Conservation (phyloP, 495 filamentous ascomycete genomes). For the Elasticomyces elasticus region DNA sequence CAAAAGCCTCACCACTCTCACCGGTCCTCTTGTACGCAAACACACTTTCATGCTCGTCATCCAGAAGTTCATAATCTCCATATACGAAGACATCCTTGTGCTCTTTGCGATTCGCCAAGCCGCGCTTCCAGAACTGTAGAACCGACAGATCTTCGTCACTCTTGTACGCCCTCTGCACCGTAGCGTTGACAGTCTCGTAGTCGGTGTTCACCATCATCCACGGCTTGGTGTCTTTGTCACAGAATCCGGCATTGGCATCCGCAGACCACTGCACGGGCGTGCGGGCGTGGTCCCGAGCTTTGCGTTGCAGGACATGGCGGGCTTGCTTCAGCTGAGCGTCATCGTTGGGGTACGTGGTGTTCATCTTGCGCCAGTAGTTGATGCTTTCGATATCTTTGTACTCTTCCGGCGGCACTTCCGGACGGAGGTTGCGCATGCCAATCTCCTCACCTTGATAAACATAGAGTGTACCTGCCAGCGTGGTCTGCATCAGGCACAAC, state of each 20-base stretch:
- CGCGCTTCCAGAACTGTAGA: conserved; percentile 38
- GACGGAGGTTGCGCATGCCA: conserved; percentile 45
- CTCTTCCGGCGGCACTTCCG: conserved; percentile 35
- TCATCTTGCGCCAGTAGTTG: conserved; percentile 42
- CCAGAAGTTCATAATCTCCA: conserved; percentile 35
- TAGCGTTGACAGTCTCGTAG: conserved; percentile 29
- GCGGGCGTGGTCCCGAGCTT: conserved; percentile 33
- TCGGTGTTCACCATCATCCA: conserved; percentile 37
- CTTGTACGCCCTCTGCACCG: conserved; percentile 19
- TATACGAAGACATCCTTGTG: conserved; percentile 39
- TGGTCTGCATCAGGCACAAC: conserved; percentile 43
- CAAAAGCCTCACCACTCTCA: conserved; percentile 26
- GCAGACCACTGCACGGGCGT: conserved; percentile 33
- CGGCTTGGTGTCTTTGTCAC: conserved; percentile 20
- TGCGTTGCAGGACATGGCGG: conserved; percentile 24
- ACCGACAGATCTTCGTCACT: conserved; percentile 29
- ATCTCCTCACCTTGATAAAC: conserved; percentile 51
- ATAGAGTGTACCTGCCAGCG: conserved; percentile 42
- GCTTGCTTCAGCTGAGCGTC: conserved; percentile 21
- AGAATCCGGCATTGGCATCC: conserved; percentile 30
- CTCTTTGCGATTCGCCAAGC: conserved; percentile 31
- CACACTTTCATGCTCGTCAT: conserved; percentile 28
- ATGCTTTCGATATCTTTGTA: conserved; percentile 45
- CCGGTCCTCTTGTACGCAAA: conserved; percentile 33
- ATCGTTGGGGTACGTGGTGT: conserved; percentile 23